Evolutionary conservation across 345 rosid species (phyloP).

Genomic region (Melastoma malabathricum): DNA sequence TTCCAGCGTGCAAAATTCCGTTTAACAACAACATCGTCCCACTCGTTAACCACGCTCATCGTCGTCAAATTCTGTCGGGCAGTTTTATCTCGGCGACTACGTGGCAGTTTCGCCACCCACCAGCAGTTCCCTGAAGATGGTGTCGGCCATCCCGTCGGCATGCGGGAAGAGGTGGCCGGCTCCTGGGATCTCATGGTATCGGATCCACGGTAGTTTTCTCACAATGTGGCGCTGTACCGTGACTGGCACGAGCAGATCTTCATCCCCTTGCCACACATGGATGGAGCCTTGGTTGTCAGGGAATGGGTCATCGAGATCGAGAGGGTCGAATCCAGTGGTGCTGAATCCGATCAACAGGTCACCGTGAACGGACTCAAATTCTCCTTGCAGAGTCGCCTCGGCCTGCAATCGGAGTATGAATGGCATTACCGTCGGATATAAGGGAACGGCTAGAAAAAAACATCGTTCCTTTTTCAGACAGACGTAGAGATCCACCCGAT

Average conservation of each 20-base stretch:
- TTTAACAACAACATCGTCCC: no score
- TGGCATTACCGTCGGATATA: background rate
- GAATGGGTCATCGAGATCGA: constrained; percentile 11
- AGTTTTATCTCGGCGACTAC: background rate
- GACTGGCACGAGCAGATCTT: constrained; percentile 11
- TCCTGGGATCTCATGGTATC: constrained; percentile 11
- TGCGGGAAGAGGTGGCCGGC: constrained; percentile 6
- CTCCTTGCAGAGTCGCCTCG: constrained; percentile 12
- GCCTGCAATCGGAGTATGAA: background rate
- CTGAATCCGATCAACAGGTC: constrained; percentile 10
- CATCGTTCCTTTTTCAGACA: background rate
- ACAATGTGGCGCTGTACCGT: constrained; percentile 10
- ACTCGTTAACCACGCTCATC: no score
- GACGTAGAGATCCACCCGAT: background rate
- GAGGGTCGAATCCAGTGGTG: constrained; percentile 11
- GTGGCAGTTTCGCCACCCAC: constrained; percentile 7
- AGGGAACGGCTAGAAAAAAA: background rate
- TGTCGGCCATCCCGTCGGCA: constrained; percentile 12
- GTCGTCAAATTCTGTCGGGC: no score
- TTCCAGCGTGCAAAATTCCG: no score
- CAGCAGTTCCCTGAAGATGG: constrained; percentile 7
- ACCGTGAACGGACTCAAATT: constrained; percentile 13
- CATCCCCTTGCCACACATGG: constrained; percentile 16
- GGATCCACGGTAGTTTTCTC: constrained; percentile 12
- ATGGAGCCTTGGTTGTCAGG: constrained; percentile 13